A percentile compares a stretch with the other conserved stretches of the same genome.
Conservation (phyloP, 805 yeast genomes). For the Kurtzmaniella cleridarum region DNA sequence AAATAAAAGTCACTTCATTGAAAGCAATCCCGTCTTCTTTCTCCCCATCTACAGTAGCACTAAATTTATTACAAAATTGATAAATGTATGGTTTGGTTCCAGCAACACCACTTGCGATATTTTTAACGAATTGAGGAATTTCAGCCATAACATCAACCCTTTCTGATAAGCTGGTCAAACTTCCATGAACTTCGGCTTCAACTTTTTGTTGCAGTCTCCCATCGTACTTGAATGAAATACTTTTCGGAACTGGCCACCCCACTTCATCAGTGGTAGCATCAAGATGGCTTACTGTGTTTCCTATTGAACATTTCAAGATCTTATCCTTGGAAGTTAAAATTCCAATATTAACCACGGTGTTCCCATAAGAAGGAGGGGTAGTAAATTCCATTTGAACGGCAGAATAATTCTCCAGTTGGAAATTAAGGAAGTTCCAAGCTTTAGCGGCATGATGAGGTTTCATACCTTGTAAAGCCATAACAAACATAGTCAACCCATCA, state of each 20-base stretch:
- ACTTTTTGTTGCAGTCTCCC: constrained; percentile 38
- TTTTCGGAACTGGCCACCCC: constrained; percentile 86
- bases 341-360: constrained; percentile 75
- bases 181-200: constrained; percentile 53
- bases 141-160: constrained; percentile 98
- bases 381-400: constrained; percentile 93
- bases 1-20: constrained; percentile 78
- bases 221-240: constrained; percentile 51
- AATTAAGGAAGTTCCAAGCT: constrained; percentile 89
- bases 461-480: constrained; percentile 97
- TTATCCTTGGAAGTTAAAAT: constrained; percentile 62
- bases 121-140: constrained; percentile 89
- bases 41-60: constrained; percentile 40
- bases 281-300: constrained; percentile 60
- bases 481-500: constrained; percentile 67
- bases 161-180: constrained; percentile 61
- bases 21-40: constrained; percentile 63
- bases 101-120: constrained; percentile 87
- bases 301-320: constrained; percentile 56
- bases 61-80: constrained; percentile 71
- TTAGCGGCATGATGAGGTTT: constrained; percentile 99
- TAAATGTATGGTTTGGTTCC: constrained; percentile 97
- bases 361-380: constrained; percentile 86
- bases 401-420: constrained; percentile 68
- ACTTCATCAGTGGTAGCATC: constrained; percentile 59